Percentiles rank a stretch among this genome's conserved stretches.
These are phyloP conservation scores for Lineolata rhizophorae DNA, from an alignment of 495 filamentous ascomycete species.

Conservation along the genomic window DNA sequence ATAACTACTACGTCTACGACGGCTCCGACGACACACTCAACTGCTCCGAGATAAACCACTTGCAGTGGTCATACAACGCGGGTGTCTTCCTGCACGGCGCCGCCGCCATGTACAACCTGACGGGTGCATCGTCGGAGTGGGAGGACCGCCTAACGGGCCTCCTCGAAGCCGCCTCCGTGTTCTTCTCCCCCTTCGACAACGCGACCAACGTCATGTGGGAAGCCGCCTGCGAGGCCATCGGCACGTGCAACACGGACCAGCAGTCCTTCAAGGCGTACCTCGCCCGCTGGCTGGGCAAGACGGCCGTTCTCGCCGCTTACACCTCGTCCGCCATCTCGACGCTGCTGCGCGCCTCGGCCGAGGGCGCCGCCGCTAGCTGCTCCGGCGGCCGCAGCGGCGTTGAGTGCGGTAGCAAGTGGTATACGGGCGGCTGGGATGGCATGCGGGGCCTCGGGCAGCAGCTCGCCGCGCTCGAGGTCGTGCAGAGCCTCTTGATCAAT, in stretches of 20 bases:
- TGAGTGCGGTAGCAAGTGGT: conserved; percentile 19
- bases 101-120: conserved; percentile 46
- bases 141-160: conserved; percentile 11
- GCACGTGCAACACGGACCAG: conserved; percentile 21
- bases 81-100: conserved; percentile 42
- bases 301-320: conserved; percentile 19
- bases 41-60: conserved; percentile 15
- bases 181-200: conserved; percentile 19
- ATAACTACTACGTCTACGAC: conserved; percentile 16
- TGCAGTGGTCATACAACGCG: conserved; percentile 44
- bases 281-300: conserved; percentile 21
- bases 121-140: conserved; percentile 12
- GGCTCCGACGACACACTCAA: conserved; percentile 15
- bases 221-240: conserved; percentile 16
- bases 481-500: conserved; percentile 29
- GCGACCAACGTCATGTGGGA: conserved; percentile 23
- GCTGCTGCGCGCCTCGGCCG: conserved; percentile 16
- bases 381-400: conserved; percentile 12
- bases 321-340: conserved; percentile 13
- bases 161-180: conserved; percentile 11
- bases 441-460: conserved; percentile 35
- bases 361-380: conserved; percentile 20
- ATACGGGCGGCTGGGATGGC: conserved; percentile 19
- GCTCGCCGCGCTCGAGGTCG: conserved; percentile 46
- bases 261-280: conserved; percentile 25